Base-by-base conservation (phyloP, 176 grass and related monocot genomes). In the Cenchrus fungigraminus region DNA sequence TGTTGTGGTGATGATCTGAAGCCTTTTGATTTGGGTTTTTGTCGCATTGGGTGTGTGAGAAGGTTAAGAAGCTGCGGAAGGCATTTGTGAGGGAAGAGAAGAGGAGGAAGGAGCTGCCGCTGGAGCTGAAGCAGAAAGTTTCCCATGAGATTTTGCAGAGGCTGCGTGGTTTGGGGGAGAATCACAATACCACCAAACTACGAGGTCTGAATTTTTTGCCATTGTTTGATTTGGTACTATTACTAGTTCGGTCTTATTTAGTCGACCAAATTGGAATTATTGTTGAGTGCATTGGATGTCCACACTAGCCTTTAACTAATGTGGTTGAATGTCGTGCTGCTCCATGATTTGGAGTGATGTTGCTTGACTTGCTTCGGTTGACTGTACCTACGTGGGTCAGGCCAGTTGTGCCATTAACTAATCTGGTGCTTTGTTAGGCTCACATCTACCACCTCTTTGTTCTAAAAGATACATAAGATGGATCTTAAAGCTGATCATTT, bases 21-120 rank as follows among this genome's bases (percentile, higher is more conserved):
- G 29, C 15, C 60, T 76, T 79, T 46, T 40, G 0, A 0, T n/a
- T 68, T 72, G 20, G 22, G 52, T 62, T 13, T 68, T 70, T 19
- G 58, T 60, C 82, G 10, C 11, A 7, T 77, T 59, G 53, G 51
- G 28, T 81, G 32, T 61, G 54, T 22, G 72, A 28, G n/a, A 80
- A 97, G 94, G 92, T 90, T 77, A 89, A 66, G 45, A 90, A 66
- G 66, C 79, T 94, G 86, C 87, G 62, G 17, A 88, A 90, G 74
- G 77, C 64, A 12, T 86, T 83, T 2, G 17, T 76, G 40, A 86
- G 74, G 65, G 85, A 97, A 74, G 87, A 90, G 55, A 90, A 92
- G 63, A 87, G 67, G 66, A 71, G 84, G 47, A 60, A 84, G 73
- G 87, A 77, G 85, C 78, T 97, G 62, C 77, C 94, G 15, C 79